phyloP scores from a whole-genome alignment of 2,329 filamentous ascomycete genomes.

The Clarireedia paspali region DNA sequence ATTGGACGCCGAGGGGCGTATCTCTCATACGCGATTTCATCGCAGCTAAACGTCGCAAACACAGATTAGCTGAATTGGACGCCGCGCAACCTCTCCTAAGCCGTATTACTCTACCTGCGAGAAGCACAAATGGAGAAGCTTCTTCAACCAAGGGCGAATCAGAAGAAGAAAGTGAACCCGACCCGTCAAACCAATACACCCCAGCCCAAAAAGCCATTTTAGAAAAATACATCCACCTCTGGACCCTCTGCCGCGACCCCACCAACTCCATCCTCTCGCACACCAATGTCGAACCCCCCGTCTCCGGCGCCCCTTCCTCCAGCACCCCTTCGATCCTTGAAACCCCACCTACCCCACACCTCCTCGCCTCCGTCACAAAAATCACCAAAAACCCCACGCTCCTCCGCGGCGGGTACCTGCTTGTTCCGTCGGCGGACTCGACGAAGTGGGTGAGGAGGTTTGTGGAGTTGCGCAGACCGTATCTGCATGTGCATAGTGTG shows the following conservation, averaged over 20 bases:
- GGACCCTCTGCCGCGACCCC: slow-evolving; percentile 28
- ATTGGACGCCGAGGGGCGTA: slow-evolving; percentile 84
- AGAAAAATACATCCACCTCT: slow-evolving; percentile 30
- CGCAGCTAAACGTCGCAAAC: slow-evolving; percentile 61
- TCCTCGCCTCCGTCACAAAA: slow-evolving; percentile 57
- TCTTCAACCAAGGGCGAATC: slow-evolving; percentile 6
- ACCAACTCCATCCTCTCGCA: slow-evolving; percentile 45
- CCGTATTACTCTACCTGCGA: slow-evolving; percentile 37
- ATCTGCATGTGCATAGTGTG: slow-evolving; percentile 81
- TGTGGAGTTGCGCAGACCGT: slow-evolving; percentile 84
- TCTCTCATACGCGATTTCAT: slow-evolving; percentile 88
- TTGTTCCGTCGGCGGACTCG: slow-evolving; percentile 75
- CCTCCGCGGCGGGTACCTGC: slow-evolving; percentile 79
- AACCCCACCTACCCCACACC: slow-evolving; percentile 26
- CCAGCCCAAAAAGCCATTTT: slow-evolving; percentile 29
- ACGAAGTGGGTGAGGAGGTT: slow-evolving; percentile 87
- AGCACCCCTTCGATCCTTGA: background rate
- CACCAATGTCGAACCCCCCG: slow-evolving; percentile 60
- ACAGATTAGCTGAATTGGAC: slow-evolving; percentile 72
- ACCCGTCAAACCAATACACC: slow-evolving; percentile 6
- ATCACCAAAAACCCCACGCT: slow-evolving; percentile 74
- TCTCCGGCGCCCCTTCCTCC: slow-evolving; percentile 43
- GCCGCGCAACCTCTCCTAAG: slow-evolving; percentile 60
- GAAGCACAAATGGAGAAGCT: slow-evolving; percentile 8
- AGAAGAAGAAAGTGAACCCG: slow-evolving; percentile 27